Base-by-base conservation (phyloP, 2,329 filamentous ascomycete genomes). In the Cercospora canescens region DNA sequence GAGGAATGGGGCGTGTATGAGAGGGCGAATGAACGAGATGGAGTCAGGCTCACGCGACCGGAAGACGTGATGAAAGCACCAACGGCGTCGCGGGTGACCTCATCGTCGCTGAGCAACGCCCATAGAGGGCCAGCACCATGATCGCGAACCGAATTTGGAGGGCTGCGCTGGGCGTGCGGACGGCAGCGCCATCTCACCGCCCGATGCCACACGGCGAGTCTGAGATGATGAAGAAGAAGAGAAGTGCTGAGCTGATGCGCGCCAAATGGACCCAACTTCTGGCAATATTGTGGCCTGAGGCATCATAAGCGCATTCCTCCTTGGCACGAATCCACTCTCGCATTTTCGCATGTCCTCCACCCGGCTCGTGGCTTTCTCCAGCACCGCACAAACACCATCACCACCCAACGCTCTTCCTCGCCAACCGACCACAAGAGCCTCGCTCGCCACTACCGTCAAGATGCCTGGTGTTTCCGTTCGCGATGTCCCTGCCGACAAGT, bases 401-500 rank as follows among this genome's bases (percentile, higher is more conserved):
- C 54, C 65, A 50, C 66, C 63, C 59, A 65, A 56, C 66, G 65
- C 65, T 60, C 55, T 60, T 57, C 55, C 56, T 56, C 55, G 35
- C 65, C 56, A 21, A 30, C 48, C 55, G 32, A 39, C 45, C 60
- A 32, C 59, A 35, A 57, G 45, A 55, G 50, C 64, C 65, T 62
- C 62, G 67, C 45, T 65, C 64, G 66, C 62, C 66, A 56, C 34
- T 32, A 73, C 86, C 86, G 86, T 85, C 85, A 93, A 86, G 82
- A 94, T 94, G 91, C 84, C 90, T 83, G 91, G 91, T 83, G 87
- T 92, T 81, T 88, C 85, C 78, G 91, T 94, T 84, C 91, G 91
- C 85, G 91, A 94, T 85, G 91, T 94, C 82, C 90, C 92, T 87
- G 90, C 91, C 83, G 91, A 93, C 83, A 92, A 94, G 86, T 95